A percentile compares a stretch with the other conserved stretches of the same genome.
Evolutionary conservation across 2,329 filamentous ascomycete species (phyloP).

Genomic region (Beauveria caledonica): DNA sequence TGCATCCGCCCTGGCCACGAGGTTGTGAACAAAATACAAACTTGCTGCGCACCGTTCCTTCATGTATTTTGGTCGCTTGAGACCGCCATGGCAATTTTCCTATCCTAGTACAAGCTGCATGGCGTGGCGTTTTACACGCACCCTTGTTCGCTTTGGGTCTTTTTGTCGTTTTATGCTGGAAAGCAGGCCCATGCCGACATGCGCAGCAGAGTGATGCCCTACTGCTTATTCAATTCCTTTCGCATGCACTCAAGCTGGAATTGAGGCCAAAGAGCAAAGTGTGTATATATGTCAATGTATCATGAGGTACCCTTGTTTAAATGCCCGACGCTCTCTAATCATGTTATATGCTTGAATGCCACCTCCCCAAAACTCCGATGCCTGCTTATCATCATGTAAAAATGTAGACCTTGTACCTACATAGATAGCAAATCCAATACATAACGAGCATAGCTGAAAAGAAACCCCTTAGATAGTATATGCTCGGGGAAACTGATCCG

Average conservation of each 20-base stretch:
- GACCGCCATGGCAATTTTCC: background rate
- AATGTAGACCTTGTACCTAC: background rate
- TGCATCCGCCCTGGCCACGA: too few species aligned
- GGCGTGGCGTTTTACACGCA: background rate
- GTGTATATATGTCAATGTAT: background rate
- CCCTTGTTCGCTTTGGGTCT: background rate
- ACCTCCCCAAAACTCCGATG: background rate
- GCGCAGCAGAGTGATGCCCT: background rate
- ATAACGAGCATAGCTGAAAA: too few species aligned
- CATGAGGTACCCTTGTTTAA: background rate
- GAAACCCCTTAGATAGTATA: too few species aligned
- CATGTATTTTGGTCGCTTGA: background rate
- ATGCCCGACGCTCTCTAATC: background rate
- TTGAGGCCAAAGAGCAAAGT: background rate
- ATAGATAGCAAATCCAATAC: too few species aligned
- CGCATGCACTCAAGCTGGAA: background rate
- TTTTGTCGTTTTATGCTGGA: background rate
- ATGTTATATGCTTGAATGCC: background rate
- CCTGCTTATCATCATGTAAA: background rate
- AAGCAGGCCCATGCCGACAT: background rate
- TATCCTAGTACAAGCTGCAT: too few species aligned
- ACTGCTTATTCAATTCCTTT: background rate
- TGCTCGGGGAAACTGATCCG: background rate
- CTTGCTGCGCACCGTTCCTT: too few species aligned
- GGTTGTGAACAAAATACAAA: too few species aligned